phyloP scores from a whole-genome alignment of 768 basidiomycete species.

The Lentinula aciculospora region DNA sequence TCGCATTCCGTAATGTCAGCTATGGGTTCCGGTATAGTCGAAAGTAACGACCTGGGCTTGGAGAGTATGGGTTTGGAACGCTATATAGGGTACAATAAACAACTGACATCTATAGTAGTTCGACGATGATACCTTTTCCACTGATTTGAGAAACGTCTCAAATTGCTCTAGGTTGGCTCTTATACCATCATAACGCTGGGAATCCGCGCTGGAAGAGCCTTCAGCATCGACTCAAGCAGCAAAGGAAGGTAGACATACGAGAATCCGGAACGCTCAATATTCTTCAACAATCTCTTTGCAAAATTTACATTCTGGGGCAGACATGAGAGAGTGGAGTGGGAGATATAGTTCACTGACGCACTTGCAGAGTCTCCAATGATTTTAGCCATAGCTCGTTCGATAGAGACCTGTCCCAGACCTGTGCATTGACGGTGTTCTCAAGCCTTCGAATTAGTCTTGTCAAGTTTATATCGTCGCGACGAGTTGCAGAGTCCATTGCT shows the following conservation, averaged over 20 bases:
- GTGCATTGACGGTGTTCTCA: constrained; percentile 45
- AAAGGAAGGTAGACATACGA: constrained; percentile 24
- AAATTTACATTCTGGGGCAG: constrained; percentile 40
- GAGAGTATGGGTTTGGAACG: constrained; percentile 32
- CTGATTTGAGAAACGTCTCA: constrained; percentile 44
- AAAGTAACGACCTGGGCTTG: constrained; percentile 45
- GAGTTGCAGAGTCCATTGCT: background rate
- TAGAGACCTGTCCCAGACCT: constrained; percentile 26
- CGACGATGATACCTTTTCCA: constrained; percentile 41
- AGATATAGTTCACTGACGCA: constrained; percentile 18
- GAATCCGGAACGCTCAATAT: constrained; percentile 48
- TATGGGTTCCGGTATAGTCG: constrained; percentile 42
- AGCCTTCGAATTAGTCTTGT: constrained; percentile 54
- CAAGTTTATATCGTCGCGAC: constrained; percentile 68
- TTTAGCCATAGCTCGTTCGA: constrained; percentile 43
- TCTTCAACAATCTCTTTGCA: constrained; percentile 51
- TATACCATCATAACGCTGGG: constrained; percentile 40
- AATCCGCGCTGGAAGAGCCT: constrained; percentile 27
- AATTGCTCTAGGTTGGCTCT: constrained; percentile 47
- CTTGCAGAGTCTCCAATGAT: constrained; percentile 53
- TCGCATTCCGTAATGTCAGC: constrained; percentile 8
- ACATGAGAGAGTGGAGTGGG: constrained; percentile 20
- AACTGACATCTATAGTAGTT: background rate
- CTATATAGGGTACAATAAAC: constrained; percentile 23
- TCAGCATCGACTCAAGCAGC: background rate